Conservation (phyloP, 495 filamentous ascomycete species). For the Bombardia bombarda region DNA sequence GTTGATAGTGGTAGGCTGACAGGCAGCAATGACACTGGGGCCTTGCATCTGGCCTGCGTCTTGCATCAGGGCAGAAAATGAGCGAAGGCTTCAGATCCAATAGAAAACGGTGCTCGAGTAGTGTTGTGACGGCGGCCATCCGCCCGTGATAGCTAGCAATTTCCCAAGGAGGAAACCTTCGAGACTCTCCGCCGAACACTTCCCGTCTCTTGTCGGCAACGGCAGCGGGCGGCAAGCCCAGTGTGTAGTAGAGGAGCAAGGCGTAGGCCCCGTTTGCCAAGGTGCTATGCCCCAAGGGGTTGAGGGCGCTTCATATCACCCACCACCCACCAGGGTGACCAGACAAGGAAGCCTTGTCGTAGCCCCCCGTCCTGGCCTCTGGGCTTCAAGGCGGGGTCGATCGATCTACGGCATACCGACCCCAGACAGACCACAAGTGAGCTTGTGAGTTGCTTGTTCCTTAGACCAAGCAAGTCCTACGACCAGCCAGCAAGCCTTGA, state of each 20-base stretch:
- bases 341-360: too few relatives aligned
- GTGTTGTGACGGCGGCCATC: not conserved
- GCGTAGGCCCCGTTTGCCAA: not conserved
- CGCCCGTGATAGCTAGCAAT: constrained; percentile 4
- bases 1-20: not conserved
- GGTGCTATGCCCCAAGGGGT: not conserved
- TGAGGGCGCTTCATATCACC: too few relatives aligned
- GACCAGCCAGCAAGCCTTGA: not conserved
- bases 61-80: not conserved
- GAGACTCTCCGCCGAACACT: constrained; percentile 17
- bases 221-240: too few relatives aligned
- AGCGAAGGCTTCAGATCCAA: not conserved
- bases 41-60: not conserved
- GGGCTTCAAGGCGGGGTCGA: constrained; percentile 1
- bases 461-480: not conserved
- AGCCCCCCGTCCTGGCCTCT: not conserved
- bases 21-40: not conserved
- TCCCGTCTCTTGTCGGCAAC: constrained; percentile 4
- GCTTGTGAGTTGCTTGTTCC: too few relatives aligned
- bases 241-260: too few relatives aligned
- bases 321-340: too few relatives aligned
- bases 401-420: not conserved
- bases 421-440: not conserved
- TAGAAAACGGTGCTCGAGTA: not conserved
- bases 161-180: constrained; percentile 22